These are phyloP conservation scores for Colletotrichum viniferum DNA, from an alignment of 2,329 filamentous ascomycete species.

Conservation along the genomic window DNA sequence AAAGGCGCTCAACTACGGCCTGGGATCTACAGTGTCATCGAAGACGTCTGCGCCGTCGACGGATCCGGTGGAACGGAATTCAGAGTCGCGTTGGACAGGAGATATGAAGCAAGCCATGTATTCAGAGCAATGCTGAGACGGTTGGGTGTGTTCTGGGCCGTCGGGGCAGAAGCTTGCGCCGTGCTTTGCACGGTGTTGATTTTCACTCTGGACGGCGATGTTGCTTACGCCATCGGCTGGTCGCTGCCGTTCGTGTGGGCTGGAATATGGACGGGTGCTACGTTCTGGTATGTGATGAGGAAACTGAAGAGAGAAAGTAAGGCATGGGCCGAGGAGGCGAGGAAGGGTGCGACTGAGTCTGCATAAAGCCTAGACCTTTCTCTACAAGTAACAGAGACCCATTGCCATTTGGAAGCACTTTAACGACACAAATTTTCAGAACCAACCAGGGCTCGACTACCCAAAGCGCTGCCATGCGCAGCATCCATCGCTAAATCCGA, in stretches of 20 bases:
- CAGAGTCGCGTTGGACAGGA: slow-evolving; percentile 52
- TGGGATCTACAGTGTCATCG: slow-evolving; percentile 58
- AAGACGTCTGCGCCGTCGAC: slow-evolving; percentile 58
- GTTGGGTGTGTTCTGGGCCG: slow-evolving; percentile 56
- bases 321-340: slow-evolving; percentile 28
- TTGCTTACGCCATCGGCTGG: slow-evolving; percentile 27
- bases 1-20: slow-evolving; percentile 54
- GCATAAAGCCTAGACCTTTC: not conserved
- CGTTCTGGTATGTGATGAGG: slow-evolving; percentile 28
- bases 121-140: slow-evolving; percentile 58
- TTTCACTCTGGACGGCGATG: slow-evolving; percentile 26
- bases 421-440: not conserved
- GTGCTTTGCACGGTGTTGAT: slow-evolving; percentile 26
- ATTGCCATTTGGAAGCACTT: not conserved
- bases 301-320: slow-evolving; percentile 28
- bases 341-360: not conserved
- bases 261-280: slow-evolving; percentile 26
- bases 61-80: slow-evolving; percentile 56
- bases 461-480: too few species aligned
- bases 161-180: slow-evolving; percentile 26
- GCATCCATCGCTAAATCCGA: not conserved
- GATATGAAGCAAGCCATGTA: slow-evolving; percentile 56
- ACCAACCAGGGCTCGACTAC: too few species aligned
- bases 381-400: not conserved
- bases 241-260: slow-evolving; percentile 28